phyloP scores from a whole-genome alignment of 2,329 filamentous ascomycete species.

The Neopestalotiopsis sp. region DNA sequence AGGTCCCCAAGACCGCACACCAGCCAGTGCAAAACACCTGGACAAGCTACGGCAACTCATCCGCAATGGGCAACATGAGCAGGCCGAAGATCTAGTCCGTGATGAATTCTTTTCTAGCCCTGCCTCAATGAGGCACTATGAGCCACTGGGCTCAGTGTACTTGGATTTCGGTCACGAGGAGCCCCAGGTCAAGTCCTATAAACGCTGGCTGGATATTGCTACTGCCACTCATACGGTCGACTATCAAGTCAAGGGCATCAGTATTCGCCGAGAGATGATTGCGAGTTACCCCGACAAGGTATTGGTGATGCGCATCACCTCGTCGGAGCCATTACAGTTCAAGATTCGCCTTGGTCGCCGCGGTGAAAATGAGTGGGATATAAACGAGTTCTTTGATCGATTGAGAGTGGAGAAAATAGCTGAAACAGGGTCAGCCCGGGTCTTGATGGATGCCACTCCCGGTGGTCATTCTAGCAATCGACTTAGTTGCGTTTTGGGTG shows the following conservation, averaged over 20 bases:
- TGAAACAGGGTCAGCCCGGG: conserved; percentile 23
- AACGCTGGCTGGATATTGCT: conserved; percentile 27
- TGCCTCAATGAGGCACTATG: conserved; percentile 52
- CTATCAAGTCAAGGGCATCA: conserved; percentile 24
- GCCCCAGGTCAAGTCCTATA: conserved; percentile 33
- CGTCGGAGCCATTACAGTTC: conserved; percentile 26
- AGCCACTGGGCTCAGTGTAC: conserved; percentile 39
- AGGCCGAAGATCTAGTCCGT: conserved; percentile 47
- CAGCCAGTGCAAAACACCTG: conserved; percentile 44
- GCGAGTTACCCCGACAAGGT: conserved; percentile 32
- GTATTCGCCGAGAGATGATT: conserved; percentile 31
- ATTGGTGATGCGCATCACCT: conserved; percentile 25
- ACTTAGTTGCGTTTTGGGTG: conserved; percentile 37
- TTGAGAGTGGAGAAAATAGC: conserved; percentile 30
- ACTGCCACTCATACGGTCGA: conserved; percentile 21
- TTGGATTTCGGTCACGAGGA: conserved; percentile 31
- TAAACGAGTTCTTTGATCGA: conserved; percentile 49
- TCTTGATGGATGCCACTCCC: conserved; percentile 43
- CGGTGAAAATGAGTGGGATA: conserved; percentile 48
- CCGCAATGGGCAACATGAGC: conserved; percentile 42
- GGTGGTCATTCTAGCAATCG: conserved; percentile 41
- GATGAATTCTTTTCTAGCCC: conserved; percentile 51
- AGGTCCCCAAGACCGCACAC: conserved; percentile 48
- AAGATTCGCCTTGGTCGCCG: conserved; percentile 41
- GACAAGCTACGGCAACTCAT: conserved; percentile 46